Percentiles rank a stretch among this genome's conserved stretches.
These are phyloP conservation scores for Kazachstania sp. DNA, from an alignment of 1,139 yeast genomes.

Conservation along the genomic window DNA sequence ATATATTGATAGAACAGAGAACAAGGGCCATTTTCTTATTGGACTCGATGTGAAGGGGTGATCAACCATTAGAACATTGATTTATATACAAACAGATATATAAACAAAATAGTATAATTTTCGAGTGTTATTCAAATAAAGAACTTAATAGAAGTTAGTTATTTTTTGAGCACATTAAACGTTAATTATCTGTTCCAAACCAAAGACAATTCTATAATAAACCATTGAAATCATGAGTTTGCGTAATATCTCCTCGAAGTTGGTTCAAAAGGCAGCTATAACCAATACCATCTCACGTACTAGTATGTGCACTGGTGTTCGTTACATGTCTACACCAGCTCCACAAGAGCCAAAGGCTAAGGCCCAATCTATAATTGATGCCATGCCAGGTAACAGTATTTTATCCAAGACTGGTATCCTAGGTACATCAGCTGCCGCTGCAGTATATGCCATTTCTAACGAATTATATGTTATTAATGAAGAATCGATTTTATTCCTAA, in stretches of 20 bases:
- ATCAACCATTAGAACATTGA: no score
- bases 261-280: slow-evolving; percentile 22
- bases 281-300: slow-evolving; percentile 20
- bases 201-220: no score
- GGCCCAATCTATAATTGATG: slow-evolving; percentile 83
- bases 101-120: no score
- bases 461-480: slow-evolving; percentile 90
- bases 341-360: slow-evolving; percentile 77
- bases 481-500: slow-evolving; percentile 77
- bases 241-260: slow-evolving; percentile 26
- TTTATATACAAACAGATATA: no score
- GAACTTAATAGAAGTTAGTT: no score
- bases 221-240: slow-evolving; percentile 21
- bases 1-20: no score
- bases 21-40: no score
- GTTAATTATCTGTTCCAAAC: no score
- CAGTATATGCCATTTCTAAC: slow-evolving; percentile 87
- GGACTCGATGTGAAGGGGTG: no score
- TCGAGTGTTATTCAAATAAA: no score
- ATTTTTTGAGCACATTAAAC: no score
- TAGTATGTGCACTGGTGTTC: slow-evolving; percentile 45
- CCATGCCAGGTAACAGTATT: slow-evolving; percentile 85
- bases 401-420: slow-evolving; percentile 89
- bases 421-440: slow-evolving; percentile 92
- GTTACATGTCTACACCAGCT: slow-evolving; percentile 40